phyloP scores from a whole-genome alignment of 352 stramenopile genomes.

The Globisporangium abappressorium region DNA sequence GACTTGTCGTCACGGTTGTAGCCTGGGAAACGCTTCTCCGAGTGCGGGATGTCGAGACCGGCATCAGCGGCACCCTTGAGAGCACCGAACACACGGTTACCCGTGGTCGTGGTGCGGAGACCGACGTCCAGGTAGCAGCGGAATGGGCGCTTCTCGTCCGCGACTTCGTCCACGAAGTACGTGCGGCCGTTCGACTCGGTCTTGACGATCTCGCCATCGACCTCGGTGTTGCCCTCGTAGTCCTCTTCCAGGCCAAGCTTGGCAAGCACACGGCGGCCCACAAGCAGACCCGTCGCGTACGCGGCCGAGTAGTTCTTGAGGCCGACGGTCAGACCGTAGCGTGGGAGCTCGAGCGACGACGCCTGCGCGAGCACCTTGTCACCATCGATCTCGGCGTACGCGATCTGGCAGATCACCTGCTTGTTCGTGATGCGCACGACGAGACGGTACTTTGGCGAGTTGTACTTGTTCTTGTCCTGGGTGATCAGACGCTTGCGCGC shows the following conservation, averaged over 20 bases:
- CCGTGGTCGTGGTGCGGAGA: slow-evolving; percentile 96
- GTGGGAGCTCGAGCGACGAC: slow-evolving; percentile 94
- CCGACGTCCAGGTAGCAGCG: slow-evolving; percentile 97
- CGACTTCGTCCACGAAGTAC: slow-evolving; percentile 99
- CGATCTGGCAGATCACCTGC: slow-evolving; percentile 98
- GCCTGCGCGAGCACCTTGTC: slow-evolving; percentile 95
- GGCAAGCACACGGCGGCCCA: slow-evolving; percentile 94
- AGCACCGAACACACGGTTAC: slow-evolving; percentile 98
- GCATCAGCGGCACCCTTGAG: slow-evolving; percentile 99
- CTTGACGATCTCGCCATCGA: slow-evolving; percentile 95
- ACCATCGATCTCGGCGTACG: slow-evolving; percentile 97
- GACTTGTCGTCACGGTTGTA: slow-evolving; percentile 98
- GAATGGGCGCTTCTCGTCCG: slow-evolving; percentile 98
- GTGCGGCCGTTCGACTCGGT: slow-evolving; percentile 95
- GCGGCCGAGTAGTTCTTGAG: slow-evolving; percentile 99
- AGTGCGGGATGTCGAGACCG: slow-evolving; percentile 98
- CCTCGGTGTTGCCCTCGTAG: slow-evolving; percentile 96
- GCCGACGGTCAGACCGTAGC: slow-evolving; percentile 96
- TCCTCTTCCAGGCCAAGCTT: slow-evolving; percentile 98
- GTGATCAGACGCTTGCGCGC: slow-evolving; percentile 97
- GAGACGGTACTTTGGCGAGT: slow-evolving; percentile 97
- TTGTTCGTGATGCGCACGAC: slow-evolving; percentile 96
- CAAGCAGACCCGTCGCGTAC: slow-evolving; percentile 96
- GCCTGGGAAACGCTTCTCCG: slow-evolving; percentile 98
- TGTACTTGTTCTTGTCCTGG: slow-evolving; percentile 99